Conservation (phyloP, 352 stramenopile species). For the Phytophthora hibernalis region DNA sequence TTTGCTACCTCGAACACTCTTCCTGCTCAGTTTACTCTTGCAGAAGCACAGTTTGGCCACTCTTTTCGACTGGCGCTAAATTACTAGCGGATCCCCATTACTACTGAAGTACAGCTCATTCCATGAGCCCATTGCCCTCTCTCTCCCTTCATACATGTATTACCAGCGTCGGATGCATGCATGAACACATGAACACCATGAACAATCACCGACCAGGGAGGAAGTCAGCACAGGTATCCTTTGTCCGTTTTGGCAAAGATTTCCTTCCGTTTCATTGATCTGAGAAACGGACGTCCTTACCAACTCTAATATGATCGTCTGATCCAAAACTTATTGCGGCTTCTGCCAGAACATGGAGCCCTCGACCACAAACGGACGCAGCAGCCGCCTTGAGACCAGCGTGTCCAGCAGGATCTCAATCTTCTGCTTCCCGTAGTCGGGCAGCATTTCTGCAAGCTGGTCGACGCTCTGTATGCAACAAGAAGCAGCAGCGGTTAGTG, state of each 20-base stretch:
- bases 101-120: too few relatives aligned
- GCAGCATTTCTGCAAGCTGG: constrained; percentile 73
- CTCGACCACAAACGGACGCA: constrained; percentile 86
- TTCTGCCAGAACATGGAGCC: constrained; percentile 89
- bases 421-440: constrained; percentile 70
- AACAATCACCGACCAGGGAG: constrained; percentile 1
- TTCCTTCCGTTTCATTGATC: constrained; percentile 31
- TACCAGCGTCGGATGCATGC: too few relatives aligned
- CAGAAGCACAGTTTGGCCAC: constrained; percentile 13
- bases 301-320: constrained; percentile 19
- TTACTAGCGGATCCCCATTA: constrained; percentile 25
- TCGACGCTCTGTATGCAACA: constrained; percentile 60
- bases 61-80: constrained; percentile 13
- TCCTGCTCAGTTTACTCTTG: background rate
- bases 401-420: constrained; percentile 84
- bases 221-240: constrained; percentile 18
- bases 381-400: constrained; percentile 73
- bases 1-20: constrained; percentile 17
- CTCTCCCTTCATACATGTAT: background rate
- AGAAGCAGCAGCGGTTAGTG: constrained; percentile 12
- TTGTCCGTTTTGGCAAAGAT: constrained; percentile 35
- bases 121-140: background rate
- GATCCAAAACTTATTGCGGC: constrained; percentile 31
- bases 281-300: constrained; percentile 24
- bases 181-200: too few relatives aligned